Conservation (phyloP, 2,329 filamentous ascomycete species). For the Colletotrichum sp. region DNA sequence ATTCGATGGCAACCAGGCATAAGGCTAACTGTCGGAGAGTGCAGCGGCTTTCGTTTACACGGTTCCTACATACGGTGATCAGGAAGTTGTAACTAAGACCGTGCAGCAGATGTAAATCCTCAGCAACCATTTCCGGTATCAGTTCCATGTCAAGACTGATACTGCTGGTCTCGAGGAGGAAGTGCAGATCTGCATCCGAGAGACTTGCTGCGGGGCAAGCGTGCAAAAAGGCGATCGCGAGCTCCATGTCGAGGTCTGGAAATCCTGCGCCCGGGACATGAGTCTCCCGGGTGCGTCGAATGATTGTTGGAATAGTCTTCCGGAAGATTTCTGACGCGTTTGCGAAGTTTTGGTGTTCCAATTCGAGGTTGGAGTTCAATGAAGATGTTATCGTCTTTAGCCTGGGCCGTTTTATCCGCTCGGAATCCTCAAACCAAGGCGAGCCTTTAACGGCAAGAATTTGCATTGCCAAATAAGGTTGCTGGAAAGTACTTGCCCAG, state of each 20-base stretch:
- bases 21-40: not conserved
- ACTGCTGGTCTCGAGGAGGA: not conserved
- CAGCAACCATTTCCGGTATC: not conserved
- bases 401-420: rapidly evolving
- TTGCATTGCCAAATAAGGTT: not conserved
- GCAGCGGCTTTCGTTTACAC: not conserved
- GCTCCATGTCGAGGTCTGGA: not conserved
- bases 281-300: not conserved
- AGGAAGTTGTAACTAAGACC: not conserved
- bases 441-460: not conserved
- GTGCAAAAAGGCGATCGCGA: not conserved
- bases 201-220: not conserved
- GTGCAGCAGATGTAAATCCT: not conserved
- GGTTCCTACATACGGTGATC: not conserved
- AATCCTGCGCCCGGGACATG: not conserved
- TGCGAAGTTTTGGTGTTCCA: not conserved
- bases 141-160: not conserved
- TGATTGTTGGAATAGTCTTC: not conserved
- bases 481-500: not conserved
- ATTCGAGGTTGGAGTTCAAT: not conserved
- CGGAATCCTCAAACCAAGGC: not conserved
- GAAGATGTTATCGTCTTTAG: not conserved
- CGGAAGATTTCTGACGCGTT: not conserved
- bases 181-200: not conserved
- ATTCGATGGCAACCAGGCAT: not conserved